Base-by-base conservation (phyloP, 2,329 filamentous ascomycete genomes). In the Alternaria solani region DNA sequence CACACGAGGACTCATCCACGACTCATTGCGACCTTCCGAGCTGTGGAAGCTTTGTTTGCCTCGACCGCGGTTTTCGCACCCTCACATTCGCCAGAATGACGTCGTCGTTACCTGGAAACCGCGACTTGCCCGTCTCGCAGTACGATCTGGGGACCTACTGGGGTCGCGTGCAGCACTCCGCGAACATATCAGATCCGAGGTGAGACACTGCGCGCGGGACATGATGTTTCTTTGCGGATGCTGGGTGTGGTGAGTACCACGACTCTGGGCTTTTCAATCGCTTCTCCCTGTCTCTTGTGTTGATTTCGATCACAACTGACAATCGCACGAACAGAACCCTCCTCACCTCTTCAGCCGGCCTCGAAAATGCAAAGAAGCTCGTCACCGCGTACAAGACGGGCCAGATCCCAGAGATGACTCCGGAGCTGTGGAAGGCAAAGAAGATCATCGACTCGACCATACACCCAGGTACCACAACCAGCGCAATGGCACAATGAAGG, bases 361-460 rank as follows among this genome's bases (percentile, higher is more conserved):
- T 99, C 66, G 93, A 97, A 73, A 83, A 91, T 82, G 93, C 95
- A 59, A 98, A 97, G 83, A 81, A 84, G 63, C 84, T 96, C 70
- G 85, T 99, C 62, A 86, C 90, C 12, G 85, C 89, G 41, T 99
- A 97, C 83, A 98, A 97, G 85, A 88, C 89, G 73, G 94, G 93
- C 68, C 88, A 91, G 79, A 83, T 92, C 62, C 81, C 85, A 69
- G 82, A 87, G 55, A 97, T 98, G 93, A 96, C 90, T 18, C 90
- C 92, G 2, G 92, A 97, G 72, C 82, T 99, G 71, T 99, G 95
- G 95, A 84, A 87, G 64, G 95, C 95, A 44, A 99, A 99, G 87
- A 97, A 97, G 85, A 89, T 97, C 67, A 92, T 98, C 57, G 95
- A 99, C 80, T 94, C 95, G 62, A 99, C 95, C 14, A 82, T 99